Percentiles rank a stretch among this genome's conserved stretches.
Evolutionary conservation across 106 monocot species (phyloP).

Genomic region (Alisma plantagoaquatica): DNA sequence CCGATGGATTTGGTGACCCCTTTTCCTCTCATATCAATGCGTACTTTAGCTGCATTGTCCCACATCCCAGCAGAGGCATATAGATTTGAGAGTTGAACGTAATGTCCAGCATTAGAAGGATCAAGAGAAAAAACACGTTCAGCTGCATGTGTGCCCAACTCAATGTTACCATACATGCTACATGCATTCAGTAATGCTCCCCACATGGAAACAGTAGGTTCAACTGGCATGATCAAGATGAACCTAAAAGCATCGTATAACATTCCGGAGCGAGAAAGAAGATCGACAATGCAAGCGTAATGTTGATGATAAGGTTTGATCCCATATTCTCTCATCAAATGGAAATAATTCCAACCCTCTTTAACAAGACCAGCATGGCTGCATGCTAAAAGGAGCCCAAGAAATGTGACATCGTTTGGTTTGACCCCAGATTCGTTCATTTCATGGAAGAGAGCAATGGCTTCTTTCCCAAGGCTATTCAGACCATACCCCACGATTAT

Average conservation of each 20-base stretch:
- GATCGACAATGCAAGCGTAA: conserved; percentile 70
- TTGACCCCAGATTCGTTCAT: conserved; percentile 35
- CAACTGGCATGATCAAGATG: conserved; percentile 53
- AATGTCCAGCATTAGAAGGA: conserved; percentile 69
- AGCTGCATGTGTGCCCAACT: conserved; percentile 41
- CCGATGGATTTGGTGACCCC: conserved; percentile 44
- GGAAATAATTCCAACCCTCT: conserved; percentile 48
- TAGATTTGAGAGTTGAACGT: conserved; percentile 76
- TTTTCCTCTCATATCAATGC: conserved; percentile 53
- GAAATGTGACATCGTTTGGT: conserved; percentile 69
- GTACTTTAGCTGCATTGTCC: conserved; percentile 39
- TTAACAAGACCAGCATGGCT: conserved; percentile 59
- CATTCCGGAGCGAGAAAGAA: conserved; percentile 59
- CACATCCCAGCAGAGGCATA: conserved; percentile 63
- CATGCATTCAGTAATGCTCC: conserved; percentile 71
- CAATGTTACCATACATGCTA: conserved; percentile 43
- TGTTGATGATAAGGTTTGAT: conserved; percentile 49
- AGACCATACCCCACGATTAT: conserved; percentile 54
- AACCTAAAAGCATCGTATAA: conserved; percentile 45
- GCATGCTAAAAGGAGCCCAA: conserved; percentile 57
- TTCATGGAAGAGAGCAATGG: conserved; percentile 36
- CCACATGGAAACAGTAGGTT: conserved; percentile 56
- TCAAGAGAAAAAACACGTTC: conserved; percentile 39
- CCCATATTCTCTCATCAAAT: conserved; percentile 38
- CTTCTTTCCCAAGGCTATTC: conserved; percentile 49